Evolutionary conservation across 306 rosid genomes (phyloP).

Genomic region (Sicyos baderoa): DNA sequence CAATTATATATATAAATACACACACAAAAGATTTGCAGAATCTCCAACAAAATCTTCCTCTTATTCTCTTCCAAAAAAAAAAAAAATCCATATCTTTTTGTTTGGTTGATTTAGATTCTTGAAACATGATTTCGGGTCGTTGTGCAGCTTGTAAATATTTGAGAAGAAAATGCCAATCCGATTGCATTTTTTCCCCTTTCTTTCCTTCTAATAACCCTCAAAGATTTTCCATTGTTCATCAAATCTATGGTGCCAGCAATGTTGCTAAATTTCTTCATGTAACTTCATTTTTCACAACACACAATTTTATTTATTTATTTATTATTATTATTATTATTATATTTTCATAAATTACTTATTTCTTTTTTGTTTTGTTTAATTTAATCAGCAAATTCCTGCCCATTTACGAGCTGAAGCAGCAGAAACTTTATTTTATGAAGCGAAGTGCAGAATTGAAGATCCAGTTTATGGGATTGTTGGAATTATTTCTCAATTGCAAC

Average conservation of each 20-base stretch:
- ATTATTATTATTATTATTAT: background rate
- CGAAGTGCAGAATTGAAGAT: slow-evolving; percentile 47
- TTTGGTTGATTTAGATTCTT: too few species aligned
- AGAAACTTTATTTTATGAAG: slow-evolving; percentile 46
- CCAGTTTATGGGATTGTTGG: slow-evolving; percentile 65
- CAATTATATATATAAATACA: background rate
- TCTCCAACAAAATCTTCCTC: background rate
- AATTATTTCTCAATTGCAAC: slow-evolving; percentile 41
- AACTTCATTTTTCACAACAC: background rate
- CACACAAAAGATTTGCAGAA: slow-evolving; percentile 2
- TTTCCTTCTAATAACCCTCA: slow-evolving; percentile 64
- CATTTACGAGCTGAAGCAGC: slow-evolving; percentile 44
- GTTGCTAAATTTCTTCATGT: slow-evolving; percentile 72
- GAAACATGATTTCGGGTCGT: slow-evolving; percentile 26
- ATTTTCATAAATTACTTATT: too few species aligned
- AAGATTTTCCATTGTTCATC: slow-evolving; percentile 60
- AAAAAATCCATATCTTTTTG: too few species aligned
- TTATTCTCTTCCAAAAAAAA: too few species aligned
- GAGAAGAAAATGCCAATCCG: slow-evolving; percentile 52
- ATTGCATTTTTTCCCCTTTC: slow-evolving; percentile 63
- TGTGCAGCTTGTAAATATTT: slow-evolving; percentile 72
- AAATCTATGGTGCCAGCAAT: slow-evolving; percentile 63
- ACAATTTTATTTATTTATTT: background rate
- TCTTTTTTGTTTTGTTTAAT: background rate
- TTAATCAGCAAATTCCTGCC: slow-evolving; percentile 38